Percentiles rank a stretch among this genome's conserved stretches.
phyloP scores from a whole-genome alignment of 495 filamentous ascomycete genomes.

The Daldinia childiae region DNA sequence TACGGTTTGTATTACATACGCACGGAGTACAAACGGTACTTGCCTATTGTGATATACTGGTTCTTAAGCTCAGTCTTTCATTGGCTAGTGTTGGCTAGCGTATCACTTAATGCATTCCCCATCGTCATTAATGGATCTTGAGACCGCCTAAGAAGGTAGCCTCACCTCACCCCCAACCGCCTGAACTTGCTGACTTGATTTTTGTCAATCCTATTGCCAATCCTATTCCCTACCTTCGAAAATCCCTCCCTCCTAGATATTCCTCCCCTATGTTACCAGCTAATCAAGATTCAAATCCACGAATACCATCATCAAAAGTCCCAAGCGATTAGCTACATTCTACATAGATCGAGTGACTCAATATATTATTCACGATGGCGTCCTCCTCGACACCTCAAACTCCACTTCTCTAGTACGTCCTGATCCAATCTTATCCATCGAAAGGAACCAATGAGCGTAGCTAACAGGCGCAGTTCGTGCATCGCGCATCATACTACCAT shows the following conservation, averaged over 20 bases:
- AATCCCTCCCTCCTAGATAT: conserved; percentile 8
- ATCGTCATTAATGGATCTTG: conserved; percentile 22
- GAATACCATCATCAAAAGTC: neutral
- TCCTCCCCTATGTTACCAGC: neutral
- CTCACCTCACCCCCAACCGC: conserved; percentile 19
- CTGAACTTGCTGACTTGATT: conserved; percentile 24
- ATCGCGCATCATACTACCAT: conserved; percentile 92
- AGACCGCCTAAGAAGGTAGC: neutral
- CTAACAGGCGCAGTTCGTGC: conserved; percentile 71
- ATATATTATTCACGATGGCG: conserved; percentile 64
- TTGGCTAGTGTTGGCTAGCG: conserved; percentile 9
- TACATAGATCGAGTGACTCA: neutral
- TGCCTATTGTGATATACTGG: neutral
- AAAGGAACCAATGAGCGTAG: conserved; percentile 11
- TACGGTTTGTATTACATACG: neutral
- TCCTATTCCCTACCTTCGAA: conserved; percentile 10
- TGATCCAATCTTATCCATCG: conserved; percentile 22
- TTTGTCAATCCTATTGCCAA: conserved; percentile 16
- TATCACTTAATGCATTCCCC: conserved; percentile 14
- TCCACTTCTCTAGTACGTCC: conserved; percentile 80
- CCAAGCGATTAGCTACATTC: neutral
- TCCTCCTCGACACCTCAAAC: conserved; percentile 80
- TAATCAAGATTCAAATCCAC: neutral
- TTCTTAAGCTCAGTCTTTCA: neutral
- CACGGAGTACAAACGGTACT: neutral